Base-by-base conservation (phyloP, 2,329 filamentous ascomycete genomes). In the Rachicladosporium sp. region DNA sequence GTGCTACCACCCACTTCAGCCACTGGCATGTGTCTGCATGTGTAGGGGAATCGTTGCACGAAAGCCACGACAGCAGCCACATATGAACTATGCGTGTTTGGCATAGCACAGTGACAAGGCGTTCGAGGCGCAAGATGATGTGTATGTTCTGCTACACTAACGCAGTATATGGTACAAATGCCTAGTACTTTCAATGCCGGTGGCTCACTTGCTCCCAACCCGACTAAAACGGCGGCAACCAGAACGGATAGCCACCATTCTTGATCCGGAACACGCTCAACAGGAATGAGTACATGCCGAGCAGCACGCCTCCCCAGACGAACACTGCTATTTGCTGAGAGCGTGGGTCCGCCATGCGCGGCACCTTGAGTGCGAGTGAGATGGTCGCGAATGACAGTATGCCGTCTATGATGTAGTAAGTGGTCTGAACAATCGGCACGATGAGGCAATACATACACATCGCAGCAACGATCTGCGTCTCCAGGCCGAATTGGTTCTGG, bases 161-260 rank as follows among this genome's bases (percentile, higher is more conserved):
- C 5, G 23, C 23, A 27, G 23, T 27, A 27, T 27, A 27, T 27
- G 23, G 23, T 27, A 27, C 23, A 27, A 8, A 27, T 27, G 23
- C 23, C 7, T 27, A 8, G 23, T 27, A 27, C 23, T 27, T 27
- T 27, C 7, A 27, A 27, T 27, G 23, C 23, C 23, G 23, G 23
- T 8, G 23, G 23, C 23, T 27, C 23, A 27, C 23, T 8, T 8
- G 23, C 23, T 27, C 23, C 23, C 23, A 27, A 27, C 23, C 23
- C 23, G 23, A 27, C 23, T 69, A 80, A 62, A 98, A 96, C 8
- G 91, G 91, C 40, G 91, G 91, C 45, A 98, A 72, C 56, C 79
- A 87, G 66, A 96, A 95, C 10, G 88, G 88, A 64, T 98, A 98
- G 15, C 86, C 86, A 29, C 79, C 78, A 58, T 96, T 98, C 78